Evolutionary conservation across 2,329 filamentous ascomycete genomes (phyloP).

Genomic region (Penicillium sp.): DNA sequence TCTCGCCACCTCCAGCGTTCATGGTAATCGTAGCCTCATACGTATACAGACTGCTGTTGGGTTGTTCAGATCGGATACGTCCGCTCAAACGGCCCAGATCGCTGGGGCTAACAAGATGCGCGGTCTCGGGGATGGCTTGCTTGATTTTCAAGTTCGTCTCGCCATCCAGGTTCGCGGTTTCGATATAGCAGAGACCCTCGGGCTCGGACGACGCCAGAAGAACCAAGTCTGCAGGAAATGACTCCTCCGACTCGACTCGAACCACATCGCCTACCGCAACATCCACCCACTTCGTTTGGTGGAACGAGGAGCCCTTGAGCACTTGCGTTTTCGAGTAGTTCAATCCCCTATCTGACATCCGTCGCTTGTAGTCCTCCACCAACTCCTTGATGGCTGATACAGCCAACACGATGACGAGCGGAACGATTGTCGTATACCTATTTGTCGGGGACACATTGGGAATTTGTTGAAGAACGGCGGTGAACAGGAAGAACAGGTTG

Average conservation of each 20-base stretch:
- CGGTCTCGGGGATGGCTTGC: constrained; percentile 90
- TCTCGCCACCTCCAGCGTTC: constrained; percentile 84
- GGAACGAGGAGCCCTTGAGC: constrained; percentile 75
- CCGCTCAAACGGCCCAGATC: constrained; percentile 84
- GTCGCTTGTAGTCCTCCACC: constrained; percentile 87
- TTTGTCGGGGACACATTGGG: constrained; percentile 93
- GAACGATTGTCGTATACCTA: constrained; percentile 90
- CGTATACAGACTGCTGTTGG: constrained; percentile 96
- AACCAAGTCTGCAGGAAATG: constrained; percentile 91
- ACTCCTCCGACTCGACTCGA: constrained; percentile 86
- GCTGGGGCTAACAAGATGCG: constrained; percentile 75
- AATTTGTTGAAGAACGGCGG: constrained; percentile 88
- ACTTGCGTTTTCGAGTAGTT: constrained; percentile 85
- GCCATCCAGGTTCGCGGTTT: constrained; percentile 94
- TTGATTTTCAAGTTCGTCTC: constrained; percentile 99
- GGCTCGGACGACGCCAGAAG: constrained; percentile 92
- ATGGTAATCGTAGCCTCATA: constrained; percentile 96
- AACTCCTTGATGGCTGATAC: constrained; percentile 96
- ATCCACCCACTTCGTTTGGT: constrained; percentile 88
- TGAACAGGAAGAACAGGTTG: constrained; percentile 99
- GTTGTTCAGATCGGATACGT: constrained; percentile 87
- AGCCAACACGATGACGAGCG: constrained; percentile 79
- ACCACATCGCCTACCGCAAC: constrained; percentile 89
- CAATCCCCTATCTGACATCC: constrained; percentile 76
- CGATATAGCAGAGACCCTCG: constrained; percentile 96